These are phyloP conservation scores for Blattamonas nauphoetae DNA, from an alignment of 78 protist species.

Conservation along the genomic window DNA sequence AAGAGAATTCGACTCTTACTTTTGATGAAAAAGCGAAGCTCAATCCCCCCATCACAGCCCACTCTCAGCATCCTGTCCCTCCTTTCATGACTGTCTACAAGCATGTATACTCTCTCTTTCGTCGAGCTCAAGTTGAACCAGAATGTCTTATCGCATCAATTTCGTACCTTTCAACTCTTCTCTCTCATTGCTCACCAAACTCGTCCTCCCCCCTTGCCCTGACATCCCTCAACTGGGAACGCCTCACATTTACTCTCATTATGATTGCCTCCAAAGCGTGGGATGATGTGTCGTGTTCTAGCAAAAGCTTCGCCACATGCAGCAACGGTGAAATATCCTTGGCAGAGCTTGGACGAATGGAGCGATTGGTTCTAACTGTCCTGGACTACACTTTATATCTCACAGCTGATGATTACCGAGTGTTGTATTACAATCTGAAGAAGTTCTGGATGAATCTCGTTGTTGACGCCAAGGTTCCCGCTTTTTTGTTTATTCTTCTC, in stretches of 20 bases:
- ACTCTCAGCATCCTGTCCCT: not conserved
- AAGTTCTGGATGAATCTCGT: constrained; percentile 10
- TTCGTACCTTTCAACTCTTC: not conserved
- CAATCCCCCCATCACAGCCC: not conserved
- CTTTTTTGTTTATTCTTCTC: too few relatives aligned
- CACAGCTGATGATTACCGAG: not conserved
- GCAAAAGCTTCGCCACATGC: not conserved
- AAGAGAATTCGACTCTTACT: too few relatives aligned
- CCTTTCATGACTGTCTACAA: not conserved
- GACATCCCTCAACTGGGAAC: constrained; percentile 3
- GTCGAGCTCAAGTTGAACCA: constrained; percentile 7
- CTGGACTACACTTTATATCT: not conserved
- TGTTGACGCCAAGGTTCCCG: constrained; percentile 5
- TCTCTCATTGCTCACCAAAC: not conserved
- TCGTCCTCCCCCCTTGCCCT: not conserved
- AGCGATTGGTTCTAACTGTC: not conserved
- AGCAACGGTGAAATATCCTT: not conserved
- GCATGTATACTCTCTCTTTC: not conserved
- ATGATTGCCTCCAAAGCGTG: constrained; percentile 11
- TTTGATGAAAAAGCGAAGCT: too few relatives aligned
- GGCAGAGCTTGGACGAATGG: not conserved
- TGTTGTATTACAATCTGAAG: not conserved
- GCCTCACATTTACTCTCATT: not conserved
- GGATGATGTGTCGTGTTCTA: constrained; percentile 11
- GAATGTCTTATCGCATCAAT: not conserved